Base-by-base conservation (phyloP, 768 basidiomycete species). In the Agrocybe praecox region DNA sequence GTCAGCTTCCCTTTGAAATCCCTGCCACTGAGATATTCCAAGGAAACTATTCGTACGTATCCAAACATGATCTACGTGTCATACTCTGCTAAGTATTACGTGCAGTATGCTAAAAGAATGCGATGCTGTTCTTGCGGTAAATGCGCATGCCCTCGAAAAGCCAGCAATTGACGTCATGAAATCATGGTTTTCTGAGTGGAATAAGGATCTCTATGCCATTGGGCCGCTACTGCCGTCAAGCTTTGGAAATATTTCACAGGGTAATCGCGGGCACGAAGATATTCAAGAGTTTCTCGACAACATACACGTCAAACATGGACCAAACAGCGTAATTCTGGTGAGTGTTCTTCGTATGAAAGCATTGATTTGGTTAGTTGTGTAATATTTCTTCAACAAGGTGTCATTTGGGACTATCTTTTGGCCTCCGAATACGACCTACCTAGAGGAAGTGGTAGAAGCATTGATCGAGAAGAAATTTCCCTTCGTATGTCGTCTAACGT, bases 21-120 rank as follows among this genome's bases (percentile, higher is more conserved):
- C 46, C 53, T 9, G 23, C 47, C 14, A 24, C 36, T 12, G 21
- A 42, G 18, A 36, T 55, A 8, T 42, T 55, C n/a, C 40, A 33
- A 24, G 46, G 36, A n/a, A 24, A 18, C 17, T 33, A 48, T 21
- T 9, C 29, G 53, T 55, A 23, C 34, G 53, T 47, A 15, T 23
- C 5, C 10, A 14, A 33, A 2, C 18, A 17, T 46, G n/a, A 18
- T 46, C 11, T 51, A 19, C 11, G 18, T 8, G 8, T 19, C 17
- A 33, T 33, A 19, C 2, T 18, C 44, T 29, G 18, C 24, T 18
- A n/a, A n/a, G n/a, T n/a, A 40, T 40, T 36, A 23, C 18, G 14
- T 12, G 23, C 55, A 56, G 55, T 2, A 17, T 26, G 33, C 23
- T 56, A 11, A 56, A 56, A 22, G 55, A 56, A 32, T 56, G 55